Base-by-base conservation (phyloP, 305 asterid genomes). In the Fraxinus albicans region DNA sequence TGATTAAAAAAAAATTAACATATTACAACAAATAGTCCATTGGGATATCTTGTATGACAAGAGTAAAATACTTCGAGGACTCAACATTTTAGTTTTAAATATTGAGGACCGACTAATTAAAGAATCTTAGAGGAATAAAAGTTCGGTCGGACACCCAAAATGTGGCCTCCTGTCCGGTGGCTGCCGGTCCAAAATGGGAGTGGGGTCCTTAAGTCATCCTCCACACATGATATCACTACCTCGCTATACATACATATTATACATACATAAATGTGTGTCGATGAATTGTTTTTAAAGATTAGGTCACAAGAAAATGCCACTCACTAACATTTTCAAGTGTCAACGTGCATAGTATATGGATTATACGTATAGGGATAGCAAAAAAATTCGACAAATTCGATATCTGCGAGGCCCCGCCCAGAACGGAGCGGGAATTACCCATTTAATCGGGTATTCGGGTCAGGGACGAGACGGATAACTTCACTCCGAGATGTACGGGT, bases 131-230 rank as follows among this genome's bases (percentile, higher is more conserved):
- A 53, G 65, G 23, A 53, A 17, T 53, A 53, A 53, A 17, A 53
- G 65, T 53, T 53, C 8, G 25, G 60, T 50, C 23, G 9, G 65
- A 6, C 23, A n/a, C 78, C 65, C 60, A 86, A 89, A 90, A 83
- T 82, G 88, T 86, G 88, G 86, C 90, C 88, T 86, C 80, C 31
- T 82, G 87, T 88, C 86, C 85, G 87, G 89, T 86, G 88, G 92
- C 88, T 86, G 91, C 92, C 80, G 83, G 83, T 78, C 84, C 80
- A 8, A 63, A 76, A 88, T 76, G 79, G 84, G 1, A 33, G 80
- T 9, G 53, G 91, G 89, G 73, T 8, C 83, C 79, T 55, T n/a
- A 44, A 65, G n/a, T 17, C 47, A 44, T 6, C 72, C 78, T 33
- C 21, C 79, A 72, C 7, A 65, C 73, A 50, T 65, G 72, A 82